Base-by-base conservation (phyloP, 352 stramenopile genomes). In the Hyaloperonospora arabidopsidis region DNA sequence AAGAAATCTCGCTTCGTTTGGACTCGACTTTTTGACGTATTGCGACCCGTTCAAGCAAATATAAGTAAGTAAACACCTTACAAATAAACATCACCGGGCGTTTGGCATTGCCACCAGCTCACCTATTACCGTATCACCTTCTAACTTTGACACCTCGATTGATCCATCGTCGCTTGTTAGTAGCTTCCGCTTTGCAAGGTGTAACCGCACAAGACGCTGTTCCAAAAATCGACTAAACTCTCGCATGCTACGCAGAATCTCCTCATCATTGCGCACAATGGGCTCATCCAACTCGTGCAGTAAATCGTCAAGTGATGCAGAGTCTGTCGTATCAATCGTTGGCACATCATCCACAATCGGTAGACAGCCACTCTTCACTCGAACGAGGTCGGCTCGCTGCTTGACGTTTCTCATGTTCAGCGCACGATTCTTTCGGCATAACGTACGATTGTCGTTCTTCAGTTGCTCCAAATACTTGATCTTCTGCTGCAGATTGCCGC, bases 401-500 rank as follows among this genome's bases (percentile, higher is more conserved):
- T 56, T 54, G 39, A 45, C 68, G 25, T 87, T 47, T 23, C 59
- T 69, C 14, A 70, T 55, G 59, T 88, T 78, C 2, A 90, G 48
- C 35, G 76, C 70, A n/a, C 76, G 67, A 25, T 87, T 74, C 45
- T 79, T 73, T 36, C 69, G 52, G 15, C 70, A 52, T 22, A 90
- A 50, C 22, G 52, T 59, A 14, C 61, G 50, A 38, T 90, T 90
- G 45, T 90, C 80, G 25, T 74, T 69, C 54, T 90, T 90, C 15
- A 90, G 45, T 21, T 75, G 55, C 59, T 87, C 63, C 18, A 87
- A 34, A 53, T 90, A 90, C 64, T 79, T 77, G 62, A 88, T 90
- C 49, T 79, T 78, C 56, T 83, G 72, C 51, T 86, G 74, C 4
- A 70, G 68, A 55, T 90, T 88, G 58, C 62, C 70, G 43, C 79